These are phyloP conservation scores for Magnolia changhungtana DNA, from an alignment of 164 flowering plant species.

Conservation along the genomic window DNA sequence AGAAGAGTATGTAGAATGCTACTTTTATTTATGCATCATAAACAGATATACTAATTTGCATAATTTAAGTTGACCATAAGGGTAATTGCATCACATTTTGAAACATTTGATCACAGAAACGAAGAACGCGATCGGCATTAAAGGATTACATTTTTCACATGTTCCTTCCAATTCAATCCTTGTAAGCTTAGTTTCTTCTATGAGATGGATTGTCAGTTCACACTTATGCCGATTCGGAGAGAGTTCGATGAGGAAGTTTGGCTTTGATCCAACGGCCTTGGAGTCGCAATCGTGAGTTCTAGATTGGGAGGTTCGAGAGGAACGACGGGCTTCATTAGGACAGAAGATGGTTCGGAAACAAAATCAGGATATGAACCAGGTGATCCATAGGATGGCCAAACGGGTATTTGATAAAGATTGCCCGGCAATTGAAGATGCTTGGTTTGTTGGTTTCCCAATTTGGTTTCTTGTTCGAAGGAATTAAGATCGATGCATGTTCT, in stretches of 20 bases:
- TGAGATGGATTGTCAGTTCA: slow-evolving; percentile 24
- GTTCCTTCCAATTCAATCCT: background rate
- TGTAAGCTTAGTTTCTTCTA: background rate
- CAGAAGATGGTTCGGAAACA: slow-evolving; percentile 10
- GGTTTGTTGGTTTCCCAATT: slow-evolving; percentile 9
- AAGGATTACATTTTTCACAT: too few relatives aligned
- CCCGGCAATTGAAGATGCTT: slow-evolving; percentile 2
- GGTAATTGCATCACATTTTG: too few relatives aligned
- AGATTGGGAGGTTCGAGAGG: slow-evolving; percentile 25
- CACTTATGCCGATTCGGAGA: slow-evolving; percentile 40
- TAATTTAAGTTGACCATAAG: too few relatives aligned
- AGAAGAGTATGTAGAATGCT: too few relatives aligned
- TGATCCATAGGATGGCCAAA: slow-evolving; percentile 16
- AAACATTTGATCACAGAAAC: too few relatives aligned
- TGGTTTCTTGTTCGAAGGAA: slow-evolving; percentile 13
- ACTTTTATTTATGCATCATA: too few relatives aligned
- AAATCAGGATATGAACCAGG: slow-evolving; percentile 6
- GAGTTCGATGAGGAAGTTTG: slow-evolving; percentile 23
- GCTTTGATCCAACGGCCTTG: slow-evolving; percentile 30
- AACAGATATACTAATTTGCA: too few relatives aligned
- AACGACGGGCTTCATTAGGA: background rate
- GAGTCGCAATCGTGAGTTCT: slow-evolving; percentile 55
- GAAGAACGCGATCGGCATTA: too few relatives aligned
- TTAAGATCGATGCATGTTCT: slow-evolving; percentile 14
- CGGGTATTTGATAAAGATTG: slow-evolving; percentile 4